Evolutionary conservation across 129 eudicot genomes (phyloP).

Genomic region (Artemisia tridentata): DNA sequence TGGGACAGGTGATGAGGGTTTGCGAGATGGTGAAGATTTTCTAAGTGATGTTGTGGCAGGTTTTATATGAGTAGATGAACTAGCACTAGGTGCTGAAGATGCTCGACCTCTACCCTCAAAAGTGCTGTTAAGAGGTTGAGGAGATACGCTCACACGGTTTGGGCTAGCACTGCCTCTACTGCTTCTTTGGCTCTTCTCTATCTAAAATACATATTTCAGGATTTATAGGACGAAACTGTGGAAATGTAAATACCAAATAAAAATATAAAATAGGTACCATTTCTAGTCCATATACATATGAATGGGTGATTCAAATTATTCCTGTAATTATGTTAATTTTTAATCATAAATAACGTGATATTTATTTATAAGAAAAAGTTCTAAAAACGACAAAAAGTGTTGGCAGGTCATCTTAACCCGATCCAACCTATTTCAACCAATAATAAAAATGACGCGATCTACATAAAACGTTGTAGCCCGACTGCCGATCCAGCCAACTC

Average conservation of each 20-base stretch:
- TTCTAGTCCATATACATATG: background rate
- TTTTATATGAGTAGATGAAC: constrained; percentile 50
- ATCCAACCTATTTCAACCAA: too few species aligned
- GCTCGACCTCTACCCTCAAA: constrained; percentile 54
- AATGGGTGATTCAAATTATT: background rate
- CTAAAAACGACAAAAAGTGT: too few species aligned
- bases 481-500: too few species aligned
- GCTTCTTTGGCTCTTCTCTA: constrained; percentile 75
- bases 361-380: too few species aligned
- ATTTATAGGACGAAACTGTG: background rate
- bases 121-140: constrained; percentile 48
- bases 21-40: constrained; percentile 73
- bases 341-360: too few species aligned
- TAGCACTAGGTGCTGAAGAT: constrained; percentile 56
- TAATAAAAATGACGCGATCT: too few species aligned
- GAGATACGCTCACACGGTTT: constrained; percentile 82
- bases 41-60: constrained; percentile 49
- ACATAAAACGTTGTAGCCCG: too few species aligned
- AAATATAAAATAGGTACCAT: background rate
- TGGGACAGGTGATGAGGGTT: constrained; percentile 46
- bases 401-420: too few species aligned
- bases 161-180: constrained; percentile 95
- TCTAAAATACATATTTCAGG: constrained; percentile 36
- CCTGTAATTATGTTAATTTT: too few species aligned
- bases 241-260: background rate